phyloP scores from a whole-genome alignment of 257 asterid species.

The Nicotiana sylvestris region DNA sequence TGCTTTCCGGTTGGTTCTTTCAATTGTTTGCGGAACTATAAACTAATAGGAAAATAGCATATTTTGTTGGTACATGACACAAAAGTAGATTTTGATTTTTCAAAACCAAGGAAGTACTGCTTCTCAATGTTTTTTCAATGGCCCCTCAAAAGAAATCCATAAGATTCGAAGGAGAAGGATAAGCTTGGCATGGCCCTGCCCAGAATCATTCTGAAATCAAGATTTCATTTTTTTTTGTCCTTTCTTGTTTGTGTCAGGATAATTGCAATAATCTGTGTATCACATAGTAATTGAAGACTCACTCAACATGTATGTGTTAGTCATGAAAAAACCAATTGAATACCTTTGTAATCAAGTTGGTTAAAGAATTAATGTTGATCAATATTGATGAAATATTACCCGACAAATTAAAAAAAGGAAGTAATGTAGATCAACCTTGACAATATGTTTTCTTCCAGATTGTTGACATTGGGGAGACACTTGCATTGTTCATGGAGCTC shows the following conservation, averaged over 20 bases:
- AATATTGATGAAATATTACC: not conserved
- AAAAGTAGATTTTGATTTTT: not conserved
- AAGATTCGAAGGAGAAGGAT: too few species aligned
- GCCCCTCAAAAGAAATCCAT: too few species aligned
- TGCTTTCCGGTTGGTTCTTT: too few species aligned
- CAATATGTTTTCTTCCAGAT: constrained; percentile 28
- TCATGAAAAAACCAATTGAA: not conserved
- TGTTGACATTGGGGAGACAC: constrained; percentile 60
- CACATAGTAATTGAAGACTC: not conserved
- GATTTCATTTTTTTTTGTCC: not conserved
- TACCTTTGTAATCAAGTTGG: not conserved
- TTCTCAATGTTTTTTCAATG: not conserved
- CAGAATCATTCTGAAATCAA: not conserved
- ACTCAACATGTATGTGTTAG: not conserved
- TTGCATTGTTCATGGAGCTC: constrained; percentile 82
- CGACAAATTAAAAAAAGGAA: not conserved
- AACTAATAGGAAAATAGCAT: not conserved
- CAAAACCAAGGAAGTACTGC: not conserved
- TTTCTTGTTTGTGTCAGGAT: not conserved
- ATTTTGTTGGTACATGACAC: not conserved
- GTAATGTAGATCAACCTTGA: not conserved
- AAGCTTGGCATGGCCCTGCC: not conserved
- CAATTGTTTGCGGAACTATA: not conserved
- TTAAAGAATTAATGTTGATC: not conserved
- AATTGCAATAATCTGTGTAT: not conserved